Conservation (phyloP, 2,329 filamentous ascomycete genomes). For the Ophiostoma ulmi region DNA sequence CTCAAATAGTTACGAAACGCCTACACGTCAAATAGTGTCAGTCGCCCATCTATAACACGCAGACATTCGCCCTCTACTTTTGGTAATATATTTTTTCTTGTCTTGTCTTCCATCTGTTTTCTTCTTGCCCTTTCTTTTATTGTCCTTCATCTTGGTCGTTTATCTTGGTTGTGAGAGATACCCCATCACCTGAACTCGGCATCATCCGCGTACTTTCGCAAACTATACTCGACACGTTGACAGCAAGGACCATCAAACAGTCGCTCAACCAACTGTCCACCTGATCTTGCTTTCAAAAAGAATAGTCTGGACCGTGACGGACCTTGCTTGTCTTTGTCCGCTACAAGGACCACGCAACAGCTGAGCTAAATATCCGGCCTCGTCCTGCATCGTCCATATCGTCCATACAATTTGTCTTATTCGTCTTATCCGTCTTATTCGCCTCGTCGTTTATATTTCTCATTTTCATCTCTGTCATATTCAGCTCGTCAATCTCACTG, state of each 20-base stretch:
- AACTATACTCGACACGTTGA: not conserved
- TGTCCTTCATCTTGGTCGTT: not conserved
- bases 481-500: not conserved
- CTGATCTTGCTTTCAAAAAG: not conserved
- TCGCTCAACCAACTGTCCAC: not conserved
- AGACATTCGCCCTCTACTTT: not conserved
- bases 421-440: not conserved
- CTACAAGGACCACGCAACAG: not conserved
- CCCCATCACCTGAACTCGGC: not conserved
- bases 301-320: not conserved
- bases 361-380: not conserved
- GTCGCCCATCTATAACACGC: not conserved
- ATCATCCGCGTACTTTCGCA: not conserved
- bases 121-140: not conserved
- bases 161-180: not conserved
- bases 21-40: not conserved
- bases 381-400: not conserved
- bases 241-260: not conserved
- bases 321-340: not conserved
- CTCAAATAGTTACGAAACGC: not conserved
- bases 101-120: not conserved
- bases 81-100: conserved; percentile 3
- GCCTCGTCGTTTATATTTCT: not conserved
- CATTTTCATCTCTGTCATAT: not conserved
- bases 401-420: not conserved